These are phyloP conservation scores for Mitragyna speciosa DNA, from an alignment of 257 asterid genomes.

Conservation along the genomic window DNA sequence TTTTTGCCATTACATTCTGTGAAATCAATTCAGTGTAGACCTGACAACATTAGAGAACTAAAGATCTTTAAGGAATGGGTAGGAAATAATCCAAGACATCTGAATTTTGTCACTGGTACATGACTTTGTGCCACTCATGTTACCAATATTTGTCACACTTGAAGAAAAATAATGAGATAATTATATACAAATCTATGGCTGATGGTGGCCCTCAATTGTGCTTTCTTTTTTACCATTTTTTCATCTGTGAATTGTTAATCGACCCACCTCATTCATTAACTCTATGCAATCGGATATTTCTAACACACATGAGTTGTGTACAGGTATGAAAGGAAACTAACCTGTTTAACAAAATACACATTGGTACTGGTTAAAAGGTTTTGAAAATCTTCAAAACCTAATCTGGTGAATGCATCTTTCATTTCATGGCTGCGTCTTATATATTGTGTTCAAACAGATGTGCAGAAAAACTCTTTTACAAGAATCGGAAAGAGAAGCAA, in stretches of 20 bases:
- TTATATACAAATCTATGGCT: background rate
- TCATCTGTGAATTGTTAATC: too few species aligned
- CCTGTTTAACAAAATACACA: too few species aligned
- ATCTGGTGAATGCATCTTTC: background rate
- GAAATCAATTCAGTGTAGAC: background rate
- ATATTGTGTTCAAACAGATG: constrained; percentile 50
- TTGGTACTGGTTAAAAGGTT: too few species aligned
- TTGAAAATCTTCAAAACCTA: background rate
- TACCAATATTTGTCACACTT: background rate
- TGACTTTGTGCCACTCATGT: background rate
- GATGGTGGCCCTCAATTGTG: too few species aligned
- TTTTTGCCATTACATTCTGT: background rate
- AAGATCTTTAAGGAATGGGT: background rate
- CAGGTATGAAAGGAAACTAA: too few species aligned
- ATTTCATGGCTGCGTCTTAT: constrained; percentile 5
- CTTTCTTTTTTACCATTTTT: too few species aligned
- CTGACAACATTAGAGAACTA: background rate
- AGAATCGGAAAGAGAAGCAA: constrained; percentile 75
- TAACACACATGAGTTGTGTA: too few species aligned
- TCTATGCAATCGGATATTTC: too few species aligned
- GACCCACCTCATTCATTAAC: too few species aligned
- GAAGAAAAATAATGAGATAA: background rate
- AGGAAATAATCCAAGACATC: background rate
- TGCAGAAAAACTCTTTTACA: constrained; percentile 81
- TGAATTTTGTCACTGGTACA: background rate